Evolutionary conservation across 148 eudicot genomes (phyloP), one percentile per base, ranked within the genome.

Genomic region (Rhododendron simsii): DNA sequence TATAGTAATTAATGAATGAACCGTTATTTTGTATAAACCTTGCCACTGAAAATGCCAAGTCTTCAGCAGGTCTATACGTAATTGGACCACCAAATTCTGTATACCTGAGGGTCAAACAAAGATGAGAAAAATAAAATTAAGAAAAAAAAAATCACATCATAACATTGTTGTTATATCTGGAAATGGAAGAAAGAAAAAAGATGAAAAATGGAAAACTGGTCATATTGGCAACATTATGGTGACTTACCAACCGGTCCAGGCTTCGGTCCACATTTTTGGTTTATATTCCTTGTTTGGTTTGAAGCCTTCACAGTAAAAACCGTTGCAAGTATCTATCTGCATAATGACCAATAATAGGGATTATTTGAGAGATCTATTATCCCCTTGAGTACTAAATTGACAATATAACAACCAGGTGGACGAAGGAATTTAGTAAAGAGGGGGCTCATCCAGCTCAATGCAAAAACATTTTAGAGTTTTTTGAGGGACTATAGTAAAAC

Each of bases 281-380:
- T 96, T 95, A 44, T 89, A 59, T 18, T 90, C 87, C 48, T 87
- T 84, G 90, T 96, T 92, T 12, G 98, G 98, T 18, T 35, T 81
- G 86, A 92, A 96, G 71, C 87, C 85, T 82, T 96, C 98, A 78
- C 99, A 96, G 89, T 96, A 94, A 88, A 96, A 96, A 51, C 94
- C 98, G 89, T 96, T 96, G 90, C 99, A 96, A 82, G 98, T 92
- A 85, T 96, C 93, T 73, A 95, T 95, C 99, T 96, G 98, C 85
- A 87, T 83, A 87, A 20, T 26, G 44, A 44, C 73, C 77, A 87
- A 41, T 1, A 30, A 20, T 18, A 57, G 63, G 7, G 61, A 4
- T 14, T 4, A 53, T 53, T 53, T 53, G 59, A 53, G 59, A 21
- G 20, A 3, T 8, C 7, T 0, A 39, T 33, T 7, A 20, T 2